Base-by-base conservation (phyloP, 2,329 filamentous ascomycete species). In the Fonsecaea nubica region DNA sequence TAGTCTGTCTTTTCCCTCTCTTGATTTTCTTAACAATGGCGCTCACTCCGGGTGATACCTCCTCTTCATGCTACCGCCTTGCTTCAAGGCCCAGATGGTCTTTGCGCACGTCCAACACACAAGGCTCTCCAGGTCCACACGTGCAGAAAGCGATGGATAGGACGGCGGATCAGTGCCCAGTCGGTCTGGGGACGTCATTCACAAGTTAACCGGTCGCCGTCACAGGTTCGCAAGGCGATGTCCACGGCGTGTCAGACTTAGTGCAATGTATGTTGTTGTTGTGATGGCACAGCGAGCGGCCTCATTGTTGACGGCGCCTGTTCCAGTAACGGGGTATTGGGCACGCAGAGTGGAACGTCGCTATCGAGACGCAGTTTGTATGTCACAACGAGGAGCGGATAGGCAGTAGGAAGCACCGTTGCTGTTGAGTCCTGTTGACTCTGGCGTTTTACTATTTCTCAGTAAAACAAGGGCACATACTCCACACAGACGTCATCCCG, bases 221-320 rank as follows among this genome's bases (percentile, higher is more conserved):
- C 87, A 66, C 85, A 92, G 55, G 93, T 91, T 0, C 82, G 84
- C n/a, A 89, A 89, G 0, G 69, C 80, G 0, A 83, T 93, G 1
- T 93, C 93, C 0, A 82, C 85, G 0, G 87, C 86, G 10, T 99
- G 94, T 81, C 82, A 80, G 54, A 74, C 83, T 56, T 99, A 95
- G 81, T 97, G 97, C 78, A 71, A 81, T 12, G 79, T 82, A 18
- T 97, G 97, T 81, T 99, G 94, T 85, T 99, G 95, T 94, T 25
- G 25, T 25, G 87, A 97, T 76, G 94, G 95, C 15, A n/a, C 40
- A 2, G 18, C 40, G 15, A 25, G 40, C 40, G 4, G 40, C 15
- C 40, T 6, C 13, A 13, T n/a, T n/a, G 4, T 13, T 6, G 7
- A 42, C 40, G 15, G 15, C 40, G 2, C 15, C 15, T 42, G 40